Evolutionary conservation across 441 rosid genomes (phyloP), one percentile per base, ranked within the genome.

Genomic region (Erysimum pusillum): DNA sequence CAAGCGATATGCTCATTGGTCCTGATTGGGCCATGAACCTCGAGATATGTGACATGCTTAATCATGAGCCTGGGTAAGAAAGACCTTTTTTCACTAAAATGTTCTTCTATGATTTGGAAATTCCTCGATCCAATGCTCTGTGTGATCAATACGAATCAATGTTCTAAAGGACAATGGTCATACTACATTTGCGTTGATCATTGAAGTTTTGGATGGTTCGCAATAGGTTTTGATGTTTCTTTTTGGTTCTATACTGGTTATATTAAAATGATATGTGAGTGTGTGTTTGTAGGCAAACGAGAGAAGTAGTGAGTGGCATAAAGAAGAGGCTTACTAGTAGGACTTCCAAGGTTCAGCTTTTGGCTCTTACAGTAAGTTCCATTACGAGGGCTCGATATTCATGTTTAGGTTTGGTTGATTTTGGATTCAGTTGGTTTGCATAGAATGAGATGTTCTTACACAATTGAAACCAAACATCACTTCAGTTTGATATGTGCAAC

Each of bases 11-110:
- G 97, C 85, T 96, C 81, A 91, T 91, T 82, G 98, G 99, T n/a
- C 98, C 99, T 67, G 99, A 96, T 75, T 96, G 99, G 99, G 97
- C 99, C 15, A 91, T 90, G 97, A 96, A 96, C 82, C 88, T 96
- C 63, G 98, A 96, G 99, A 96, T 96, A 89, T 96, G 97, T 71
- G 98, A 96, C 77, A 83, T 90, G 85, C 95, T 95, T 82, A 96
- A 91, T 79, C 97, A 83, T 63, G 98, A 96, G 79, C 98, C 97
- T 31, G 92, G 89, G 99, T 96, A 89, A 66, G 81, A 53, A 89
- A 66, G 81, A 53, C 53, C 20, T 34, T 42, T 14, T 36, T 56
- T 20, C 38, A 63, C 35, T 46, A 3, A 2, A 12, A 42, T 52
- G 3, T 28, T 46, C 38, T 45, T 54, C 28, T 41, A 39, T 65